Percentiles rank a stretch among this genome's conserved stretches.
Evolutionary conservation across 2,329 filamentous ascomycete species (phyloP).

Genomic region (Ophiostoma himal-ulmi): DNA sequence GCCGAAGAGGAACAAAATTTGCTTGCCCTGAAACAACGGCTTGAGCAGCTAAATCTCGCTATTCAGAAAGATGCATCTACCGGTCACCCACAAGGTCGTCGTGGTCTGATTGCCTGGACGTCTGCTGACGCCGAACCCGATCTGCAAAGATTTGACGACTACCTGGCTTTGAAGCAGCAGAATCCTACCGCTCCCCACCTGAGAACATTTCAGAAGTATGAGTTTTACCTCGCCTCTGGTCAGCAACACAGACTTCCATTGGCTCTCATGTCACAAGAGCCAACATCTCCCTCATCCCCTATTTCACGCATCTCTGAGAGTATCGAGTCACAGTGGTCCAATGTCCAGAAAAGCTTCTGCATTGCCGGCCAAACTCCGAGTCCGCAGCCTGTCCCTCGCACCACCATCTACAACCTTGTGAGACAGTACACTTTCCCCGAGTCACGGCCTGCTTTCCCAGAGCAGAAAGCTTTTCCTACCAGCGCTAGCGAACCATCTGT

Average conservation of each 20-base stretch:
- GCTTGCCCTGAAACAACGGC: neutral
- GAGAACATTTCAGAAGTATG: slow-evolving; percentile 11
- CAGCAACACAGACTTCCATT: neutral
- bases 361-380: neutral
- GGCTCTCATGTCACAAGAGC: neutral
- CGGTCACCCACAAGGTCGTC: slow-evolving; percentile 4
- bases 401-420: neutral
- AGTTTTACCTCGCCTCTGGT: slow-evolving; percentile 3
- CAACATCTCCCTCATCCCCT: neutral
- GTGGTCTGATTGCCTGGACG: slow-evolving; percentile 10
- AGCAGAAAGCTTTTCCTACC: neutral
- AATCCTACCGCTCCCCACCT: slow-evolving; percentile 1
- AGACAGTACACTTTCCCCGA: neutral
- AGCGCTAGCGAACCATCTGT: neutral
- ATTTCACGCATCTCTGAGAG: neutral
- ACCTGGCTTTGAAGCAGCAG: slow-evolving; percentile 12
- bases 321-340: neutral
- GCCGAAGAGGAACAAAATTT: slow-evolving; percentile 8
- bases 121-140: neutral
- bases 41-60: neutral
- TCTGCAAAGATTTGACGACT: neutral
- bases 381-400: neutral
- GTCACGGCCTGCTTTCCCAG: neutral
- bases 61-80: slow-evolving; percentile 1
- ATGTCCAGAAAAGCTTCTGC: neutral